Percentiles rank a stretch among this genome's conserved stretches.
Conservation (phyloP, 352 stramenopile genomes). For the Lagenidium sp. region DNA sequence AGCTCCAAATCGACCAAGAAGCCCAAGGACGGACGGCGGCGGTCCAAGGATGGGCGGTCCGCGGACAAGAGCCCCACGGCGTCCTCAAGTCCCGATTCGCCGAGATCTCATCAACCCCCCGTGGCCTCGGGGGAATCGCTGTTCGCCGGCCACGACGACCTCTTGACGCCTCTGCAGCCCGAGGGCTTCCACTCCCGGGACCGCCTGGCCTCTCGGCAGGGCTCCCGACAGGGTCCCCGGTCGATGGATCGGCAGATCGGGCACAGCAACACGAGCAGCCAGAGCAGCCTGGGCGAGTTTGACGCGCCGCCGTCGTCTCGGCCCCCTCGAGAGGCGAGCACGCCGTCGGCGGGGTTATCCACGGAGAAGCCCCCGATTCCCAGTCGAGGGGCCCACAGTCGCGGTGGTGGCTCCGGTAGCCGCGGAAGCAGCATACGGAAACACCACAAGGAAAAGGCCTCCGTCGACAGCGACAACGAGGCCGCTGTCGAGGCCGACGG, state of each 20-base stretch:
- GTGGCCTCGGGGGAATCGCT: too few species aligned
- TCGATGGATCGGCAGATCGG: conserved; percentile 9
- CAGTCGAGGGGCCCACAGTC: conserved; percentile 4
- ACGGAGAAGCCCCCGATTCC: conserved; percentile 16
- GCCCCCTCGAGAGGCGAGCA: not conserved
- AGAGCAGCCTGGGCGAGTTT: conserved; percentile 31
- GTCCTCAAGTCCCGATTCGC: too few species aligned
- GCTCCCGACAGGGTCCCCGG: conserved; percentile 44
- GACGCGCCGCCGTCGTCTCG: conserved; percentile 17
- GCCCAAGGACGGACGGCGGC: too few species aligned
- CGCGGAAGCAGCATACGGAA: conserved; percentile 3
- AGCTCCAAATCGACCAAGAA: too few species aligned
- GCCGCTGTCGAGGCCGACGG: not conserved
- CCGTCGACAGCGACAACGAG: not conserved
- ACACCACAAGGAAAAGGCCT: conserved; percentile 1
- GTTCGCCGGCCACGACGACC: conserved; percentile 21
- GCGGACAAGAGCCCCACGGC: too few species aligned
- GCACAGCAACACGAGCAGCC: conserved; percentile 12
- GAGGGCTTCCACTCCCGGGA: conserved; percentile 61
- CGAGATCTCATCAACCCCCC: too few species aligned
- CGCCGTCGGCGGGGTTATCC: conserved; percentile 1
- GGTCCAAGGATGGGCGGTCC: too few species aligned
- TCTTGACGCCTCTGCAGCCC: conserved; percentile 25
- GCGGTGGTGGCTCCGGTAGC: conserved; percentile 1
- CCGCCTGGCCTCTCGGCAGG: conserved; percentile 67